These are phyloP conservation scores for Globisporangium canariense DNA, from an alignment of 352 stramenopile species.

Conservation along the genomic window DNA sequence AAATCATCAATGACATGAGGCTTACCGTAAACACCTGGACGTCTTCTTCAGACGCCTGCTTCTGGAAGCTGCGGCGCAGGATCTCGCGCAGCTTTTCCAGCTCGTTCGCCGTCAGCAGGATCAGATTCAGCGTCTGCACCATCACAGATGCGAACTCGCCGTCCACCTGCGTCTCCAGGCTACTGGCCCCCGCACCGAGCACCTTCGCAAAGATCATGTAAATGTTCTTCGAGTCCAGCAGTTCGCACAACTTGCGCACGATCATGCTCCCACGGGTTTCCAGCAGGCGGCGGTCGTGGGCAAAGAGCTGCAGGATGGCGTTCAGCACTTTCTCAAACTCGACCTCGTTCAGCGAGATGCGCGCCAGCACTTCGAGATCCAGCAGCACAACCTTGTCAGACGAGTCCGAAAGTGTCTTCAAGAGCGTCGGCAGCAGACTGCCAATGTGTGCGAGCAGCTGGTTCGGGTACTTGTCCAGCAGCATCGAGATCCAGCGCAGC, in stretches of 20 bases:
- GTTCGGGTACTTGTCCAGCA: slow-evolving; percentile 95
- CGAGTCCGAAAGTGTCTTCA: slow-evolving; percentile 95
- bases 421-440: slow-evolving; percentile 92
- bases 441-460: slow-evolving; percentile 93
- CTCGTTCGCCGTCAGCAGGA: slow-evolving; percentile 98
- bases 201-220: slow-evolving; percentile 98
- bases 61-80: slow-evolving; percentile 75
- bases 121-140: slow-evolving; percentile 99
- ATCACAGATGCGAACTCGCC: slow-evolving; percentile 98
- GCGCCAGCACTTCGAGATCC: slow-evolving; percentile 94
- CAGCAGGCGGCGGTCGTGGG: slow-evolving; percentile 73
- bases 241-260: slow-evolving; percentile 96
- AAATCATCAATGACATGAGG: not conserved
- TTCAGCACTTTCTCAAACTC: slow-evolving; percentile 94
- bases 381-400: slow-evolving; percentile 97
- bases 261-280: slow-evolving; percentile 98
- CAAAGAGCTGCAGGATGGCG: slow-evolving; percentile 94
- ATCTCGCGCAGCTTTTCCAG: slow-evolving; percentile 87
- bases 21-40: slow-evolving; percentile 76
- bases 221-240: slow-evolving; percentile 97
- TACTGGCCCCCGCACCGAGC: slow-evolving; percentile 66
- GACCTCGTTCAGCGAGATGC: slow-evolving; percentile 91
- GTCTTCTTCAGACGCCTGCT: slow-evolving; percentile 64
- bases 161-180: slow-evolving; percentile 53
- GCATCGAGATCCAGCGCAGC: slow-evolving; percentile 97